Evolutionary conservation across 1,284 basidiomycete species (phyloP).

Genomic region (Ganoderma meredithae): DNA sequence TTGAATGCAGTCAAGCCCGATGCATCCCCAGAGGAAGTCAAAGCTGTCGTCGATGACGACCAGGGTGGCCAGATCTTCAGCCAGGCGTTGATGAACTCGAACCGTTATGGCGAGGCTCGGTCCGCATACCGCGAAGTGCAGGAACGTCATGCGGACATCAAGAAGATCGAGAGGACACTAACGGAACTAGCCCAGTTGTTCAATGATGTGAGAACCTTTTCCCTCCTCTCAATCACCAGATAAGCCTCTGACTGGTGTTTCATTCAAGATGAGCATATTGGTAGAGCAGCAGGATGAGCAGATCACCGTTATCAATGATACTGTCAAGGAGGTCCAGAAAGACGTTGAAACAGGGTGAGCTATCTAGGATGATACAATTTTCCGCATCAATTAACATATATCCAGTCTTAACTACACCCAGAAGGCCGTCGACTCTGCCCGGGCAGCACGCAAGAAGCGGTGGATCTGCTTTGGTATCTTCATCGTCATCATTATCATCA

Average conservation of each 20-base stretch:
- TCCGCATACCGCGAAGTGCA: constrained; percentile 96
- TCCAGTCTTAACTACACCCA: constrained; percentile 80
- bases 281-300: constrained; percentile 94
- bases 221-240: background rate
- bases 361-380: background rate
- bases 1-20: constrained; percentile 85
- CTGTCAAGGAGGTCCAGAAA: constrained; percentile 76
- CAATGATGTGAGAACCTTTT: constrained; percentile 73
- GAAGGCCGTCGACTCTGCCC: constrained; percentile 89
- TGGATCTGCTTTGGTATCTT: constrained; percentile 89
- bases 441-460: constrained; percentile 90
- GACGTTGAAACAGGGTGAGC: constrained; percentile 87
- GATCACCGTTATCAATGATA: constrained; percentile 81
- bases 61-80: constrained; percentile 91
- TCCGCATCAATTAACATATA: background rate
- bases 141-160: constrained; percentile 94
- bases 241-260: background rate
- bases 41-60: constrained; percentile 87
- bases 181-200: constrained; percentile 95
- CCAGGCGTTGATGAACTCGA: constrained; percentile 92
- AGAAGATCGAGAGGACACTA: constrained; percentile 93
- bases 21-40: constrained; percentile 91
- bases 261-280: constrained; percentile 82
- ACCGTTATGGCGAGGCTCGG: constrained; percentile 89
- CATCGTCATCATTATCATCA: constrained; percentile 61